Base-by-base conservation (phyloP, 305 asterid species). In the Caryopteris hybrid region DNA sequence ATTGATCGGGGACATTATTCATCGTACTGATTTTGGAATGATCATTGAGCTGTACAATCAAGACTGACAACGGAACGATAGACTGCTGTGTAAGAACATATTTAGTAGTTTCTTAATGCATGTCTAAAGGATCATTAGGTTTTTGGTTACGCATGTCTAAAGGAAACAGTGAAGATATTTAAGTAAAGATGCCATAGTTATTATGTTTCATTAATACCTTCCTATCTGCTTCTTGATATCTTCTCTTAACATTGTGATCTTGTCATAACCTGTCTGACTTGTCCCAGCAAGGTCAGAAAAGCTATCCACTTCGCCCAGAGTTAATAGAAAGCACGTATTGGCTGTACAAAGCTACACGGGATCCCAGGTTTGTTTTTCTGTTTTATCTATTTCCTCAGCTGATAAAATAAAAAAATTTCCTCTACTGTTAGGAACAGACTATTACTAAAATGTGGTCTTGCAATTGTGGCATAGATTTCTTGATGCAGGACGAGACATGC, bases 231-330 rank as follows among this genome's bases (percentile, higher is more conserved):
- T 57, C 58, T 22, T 74, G 0, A 60, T 9, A 13, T 36, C 13
- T 36, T 54, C 22, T 70, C 55, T 42, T 29, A 29, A 23, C 45
- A 47, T 60, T 42, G 55, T 29, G 6, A 62, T 70, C 53, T 71
- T 67, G 11, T 61, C 52, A 36, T 61, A 52, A 71, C 7, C 66
- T 38, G 10, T 45, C 47, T 60, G 61, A 72, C 61, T 56, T 66
- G 66, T 54, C 64, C 68, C 95, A 93, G 99, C 97, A 81, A 80
- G 99, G 99, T 62, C 99, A 93, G 79, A 93, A 87, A 81, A 93
- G 99, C 81, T 93, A 93, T 74, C 97, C 99, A 5, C 76, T 93
- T 62, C 97, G 99, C 67, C 99, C 99, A 0, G 99, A 93, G 76
- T 80, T 93, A 66, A 93, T 93, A 43, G 99, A 93, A 82, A 93